Percentiles rank a stretch among this genome's conserved stretches.
Conservation (phyloP, 805 yeast genomes). For the Metschnikowia anglica region DNA sequence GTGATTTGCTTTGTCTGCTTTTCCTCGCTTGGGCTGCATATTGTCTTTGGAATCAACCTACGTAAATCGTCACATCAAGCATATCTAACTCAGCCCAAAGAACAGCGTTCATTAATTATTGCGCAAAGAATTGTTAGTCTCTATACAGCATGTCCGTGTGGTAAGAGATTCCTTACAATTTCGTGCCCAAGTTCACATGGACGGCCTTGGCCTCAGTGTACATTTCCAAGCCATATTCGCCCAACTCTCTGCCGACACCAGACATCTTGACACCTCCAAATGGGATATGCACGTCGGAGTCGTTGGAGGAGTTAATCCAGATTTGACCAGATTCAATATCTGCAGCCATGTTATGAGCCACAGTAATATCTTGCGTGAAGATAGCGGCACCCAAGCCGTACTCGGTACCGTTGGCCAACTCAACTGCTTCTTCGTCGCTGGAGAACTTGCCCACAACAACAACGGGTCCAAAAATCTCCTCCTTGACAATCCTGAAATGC, state of each 20-base stretch:
- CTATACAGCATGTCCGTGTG: neutral
- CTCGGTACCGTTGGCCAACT: constrained; percentile 65
- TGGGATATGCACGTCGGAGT: constrained; percentile 63
- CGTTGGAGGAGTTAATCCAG: constrained; percentile 69
- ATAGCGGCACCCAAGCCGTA: constrained; percentile 85
- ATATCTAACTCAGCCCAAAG: too few relatives aligned
- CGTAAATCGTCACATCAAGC: too few relatives aligned
- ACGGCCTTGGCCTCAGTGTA: constrained; percentile 78
- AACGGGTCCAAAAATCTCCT: constrained; percentile 90
- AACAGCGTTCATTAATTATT: neutral
- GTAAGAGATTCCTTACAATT: constrained; percentile 23
- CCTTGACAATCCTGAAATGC: constrained; percentile 63
- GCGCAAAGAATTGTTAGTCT: neutral
- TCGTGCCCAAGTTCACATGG: constrained; percentile 61
- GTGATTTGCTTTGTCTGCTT: too few relatives aligned
- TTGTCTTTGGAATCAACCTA: too few relatives aligned
- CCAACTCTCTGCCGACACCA: constrained; percentile 81
- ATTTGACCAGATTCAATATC: constrained; percentile 66
- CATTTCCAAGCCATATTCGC: constrained; percentile 65
- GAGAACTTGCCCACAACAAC: constrained; percentile 65
- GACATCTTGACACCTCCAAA: constrained; percentile 81
- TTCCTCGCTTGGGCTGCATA: too few relatives aligned
- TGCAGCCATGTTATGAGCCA: constrained; percentile 63
- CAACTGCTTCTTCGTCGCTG: constrained; percentile 65
- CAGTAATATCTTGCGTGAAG: constrained; percentile 64